Evolutionary conservation across 306 rosid species (phyloP), one percentile per base, ranked within the genome.

Genomic region (Betula pendula): DNA sequence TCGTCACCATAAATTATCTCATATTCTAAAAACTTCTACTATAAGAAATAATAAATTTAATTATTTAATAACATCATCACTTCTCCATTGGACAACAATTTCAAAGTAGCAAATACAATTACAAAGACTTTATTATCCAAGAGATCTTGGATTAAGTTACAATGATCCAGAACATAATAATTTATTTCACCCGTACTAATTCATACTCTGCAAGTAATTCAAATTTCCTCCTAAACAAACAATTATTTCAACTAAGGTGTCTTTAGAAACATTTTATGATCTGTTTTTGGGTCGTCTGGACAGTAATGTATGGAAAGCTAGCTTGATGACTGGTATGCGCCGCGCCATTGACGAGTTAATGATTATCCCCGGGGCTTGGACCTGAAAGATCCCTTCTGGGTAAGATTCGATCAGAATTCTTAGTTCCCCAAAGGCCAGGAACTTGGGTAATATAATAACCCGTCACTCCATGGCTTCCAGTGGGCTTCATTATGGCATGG

Each of bases 371-470:
- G 44, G 1, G 12, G 42, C 44, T 17, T 31, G 68, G 44, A 33
- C 68, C 42, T 8, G 17, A 45, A 11, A 38, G 42, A 5, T 45
- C 49, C 15, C 15, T 45, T 45, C 15, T 45, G 3, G 14, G 1
- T 1, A 11, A 45, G 15, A 45, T 1, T 9, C 15, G 49, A 45
- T 45, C 2, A 8, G 42, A 29, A 60, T 16, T 14, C 12, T 60
- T 29, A 8, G 2, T 31, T 16, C 33, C 22, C 43, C 74, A 69
- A 12, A 73, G 77, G 16, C 17, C 63, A 63, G 77, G 76, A 72
- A 72, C 47, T 38, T 84, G 77, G 33, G 16, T 43, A 11, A 76
- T 56, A 55, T 60, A 73, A 20, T 55, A 70, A 25, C 42, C 74
- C 19, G 11, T 47, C 1, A 68, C 62, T 35, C 12, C 75, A 10